Conservation (phyloP, 2,329 filamentous ascomycete species). For the Stemphylium lycopersici region DNA sequence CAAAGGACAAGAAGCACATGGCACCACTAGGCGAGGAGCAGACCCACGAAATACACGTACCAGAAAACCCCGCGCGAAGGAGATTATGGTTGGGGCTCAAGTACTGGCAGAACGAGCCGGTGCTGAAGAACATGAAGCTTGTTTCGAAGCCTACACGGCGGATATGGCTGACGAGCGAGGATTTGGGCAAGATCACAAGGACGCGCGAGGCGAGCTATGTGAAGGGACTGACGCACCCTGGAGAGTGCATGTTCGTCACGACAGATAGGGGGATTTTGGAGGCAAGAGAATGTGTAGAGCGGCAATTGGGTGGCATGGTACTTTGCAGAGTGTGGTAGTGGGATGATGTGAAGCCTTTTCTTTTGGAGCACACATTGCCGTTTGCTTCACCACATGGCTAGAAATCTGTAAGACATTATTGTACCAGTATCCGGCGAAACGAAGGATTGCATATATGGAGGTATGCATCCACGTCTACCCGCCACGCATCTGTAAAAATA, state of each 20-base stretch:
- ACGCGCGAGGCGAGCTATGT: constrained; percentile 72
- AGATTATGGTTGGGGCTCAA: constrained; percentile 89
- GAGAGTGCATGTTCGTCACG: constrained; percentile 80
- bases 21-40: constrained; percentile 27
- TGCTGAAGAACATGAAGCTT: constrained; percentile 69
- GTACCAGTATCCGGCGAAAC: constrained; percentile 9
- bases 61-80: constrained; percentile 71
- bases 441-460: not conserved
- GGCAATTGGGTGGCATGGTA: constrained; percentile 78
- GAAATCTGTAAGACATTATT: constrained; percentile 10
- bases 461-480: not conserved
- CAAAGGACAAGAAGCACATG: constrained; percentile 6
- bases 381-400: not conserved
- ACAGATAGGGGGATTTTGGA: constrained; percentile 83
- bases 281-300: constrained; percentile 79
- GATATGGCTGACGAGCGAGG: constrained; percentile 68
- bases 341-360: not conserved
- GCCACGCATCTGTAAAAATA: constrained; percentile 12
- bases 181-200: constrained; percentile 69
- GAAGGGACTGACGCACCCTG: constrained; percentile 73
- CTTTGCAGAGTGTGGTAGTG: constrained; percentile 68
- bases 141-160: constrained; percentile 77
- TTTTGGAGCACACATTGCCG: not conserved
- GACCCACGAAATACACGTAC: constrained; percentile 37
- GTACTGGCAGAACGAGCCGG: constrained; percentile 84